These are phyloP conservation scores for Magnaporthales sp. DNA, from an alignment of 2,329 filamentous ascomycete species.

Conservation along the genomic window DNA sequence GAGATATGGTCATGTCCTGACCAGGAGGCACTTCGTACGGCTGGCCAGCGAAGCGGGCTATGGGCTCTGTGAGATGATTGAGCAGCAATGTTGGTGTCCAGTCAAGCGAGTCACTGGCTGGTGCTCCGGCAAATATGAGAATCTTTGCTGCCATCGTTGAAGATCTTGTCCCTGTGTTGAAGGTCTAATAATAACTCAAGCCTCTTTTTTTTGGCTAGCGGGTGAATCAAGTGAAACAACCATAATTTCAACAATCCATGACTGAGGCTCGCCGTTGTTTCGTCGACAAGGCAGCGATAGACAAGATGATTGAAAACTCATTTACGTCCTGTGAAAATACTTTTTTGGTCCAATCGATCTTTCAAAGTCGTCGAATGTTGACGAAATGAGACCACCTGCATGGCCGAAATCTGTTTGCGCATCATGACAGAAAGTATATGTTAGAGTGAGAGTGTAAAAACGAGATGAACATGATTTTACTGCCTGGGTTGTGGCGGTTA, in stretches of 20 bases:
- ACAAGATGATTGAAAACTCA: not conserved
- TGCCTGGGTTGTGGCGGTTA: not conserved
- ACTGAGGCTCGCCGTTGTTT: not conserved
- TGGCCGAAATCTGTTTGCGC: not conserved
- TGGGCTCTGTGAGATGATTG: constrained; percentile 30
- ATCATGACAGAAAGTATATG: not conserved
- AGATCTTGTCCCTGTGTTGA: not conserved
- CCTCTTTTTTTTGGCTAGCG: not conserved
- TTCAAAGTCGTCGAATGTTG: not conserved
- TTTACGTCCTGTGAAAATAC: not conserved
- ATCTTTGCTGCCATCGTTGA: constrained; percentile 20
- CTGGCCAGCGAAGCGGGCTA: constrained; percentile 28
- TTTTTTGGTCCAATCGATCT: not conserved
- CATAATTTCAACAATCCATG: not conserved
- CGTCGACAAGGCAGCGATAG: not conserved
- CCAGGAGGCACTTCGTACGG: not conserved
- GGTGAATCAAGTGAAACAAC: not conserved
- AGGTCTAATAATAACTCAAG: not conserved
- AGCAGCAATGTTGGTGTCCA: constrained; percentile 47
- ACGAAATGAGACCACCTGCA: not conserved
- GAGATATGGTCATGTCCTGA: constrained; percentile 11
- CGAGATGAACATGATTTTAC: not conserved
- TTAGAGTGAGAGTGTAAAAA: too few relatives aligned
- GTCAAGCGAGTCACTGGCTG: constrained; percentile 38
- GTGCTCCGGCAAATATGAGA: constrained; percentile 44